Evolutionary conservation across 2,329 filamentous ascomycete species (phyloP), one percentile per base, ranked within the genome.

Genomic region (Scedosporium aurantiacum): DNA sequence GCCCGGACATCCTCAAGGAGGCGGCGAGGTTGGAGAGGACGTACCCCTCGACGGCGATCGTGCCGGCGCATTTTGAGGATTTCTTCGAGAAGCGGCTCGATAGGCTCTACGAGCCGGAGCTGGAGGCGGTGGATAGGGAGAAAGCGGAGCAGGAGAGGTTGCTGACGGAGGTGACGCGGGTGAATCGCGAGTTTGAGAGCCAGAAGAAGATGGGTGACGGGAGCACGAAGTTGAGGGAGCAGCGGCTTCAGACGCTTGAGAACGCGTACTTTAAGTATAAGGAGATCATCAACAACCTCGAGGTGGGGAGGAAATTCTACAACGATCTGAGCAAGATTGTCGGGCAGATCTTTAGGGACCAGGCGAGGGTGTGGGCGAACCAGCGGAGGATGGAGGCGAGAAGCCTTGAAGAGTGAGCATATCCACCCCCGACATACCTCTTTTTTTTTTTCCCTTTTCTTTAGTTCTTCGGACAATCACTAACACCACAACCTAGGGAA

Each of bases 201-300:
- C 90, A 84, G 67, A 82, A 89, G 65, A 83, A 86, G 60, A 81
- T 79, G 45, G 85, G 86, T 3, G 89, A 78, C n/a, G 79, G 79
- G 40, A 81, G 81, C 55, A 77, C 91, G 65, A 73, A 75, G 63
- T 91, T 96, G 69, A 85, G 94, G 14, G 93, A 97, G 71, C 83
- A 88, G 66, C 91, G 91, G 0, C 75, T 99, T 57, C 94, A 99
- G 73, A 85, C 83, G 64, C 78, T 99, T 8, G 93, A 97, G 72
- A 91, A 89, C 65, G 93, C 91, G 0, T 97, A 96, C 71, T 86
- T 91, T 73, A 95, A 93, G 74, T 97, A 97, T 78, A 96, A 96
- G 75, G 93, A 99, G 72, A 90, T 97, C 62, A 85, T 96, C 62
- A 90, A 84, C 65, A 96, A 97, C 70, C 80, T 97, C 2, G 93